Evolutionary conservation across 768 basidiomycete species (phyloP).

Genomic region (Xanthoconium purpureum): DNA sequence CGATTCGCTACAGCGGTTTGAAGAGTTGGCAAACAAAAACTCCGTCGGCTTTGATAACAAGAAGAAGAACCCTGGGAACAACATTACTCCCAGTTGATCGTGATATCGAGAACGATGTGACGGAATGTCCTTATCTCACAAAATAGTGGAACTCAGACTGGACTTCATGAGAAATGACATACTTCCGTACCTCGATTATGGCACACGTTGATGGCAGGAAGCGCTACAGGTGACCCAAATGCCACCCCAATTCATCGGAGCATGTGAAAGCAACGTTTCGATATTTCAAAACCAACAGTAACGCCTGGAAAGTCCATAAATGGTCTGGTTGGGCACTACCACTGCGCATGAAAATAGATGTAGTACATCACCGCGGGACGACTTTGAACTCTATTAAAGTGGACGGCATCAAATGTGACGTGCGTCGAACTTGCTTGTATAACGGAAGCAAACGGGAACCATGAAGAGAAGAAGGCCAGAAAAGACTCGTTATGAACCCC

Average conservation of each 20-base stretch:
- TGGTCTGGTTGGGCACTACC: background rate
- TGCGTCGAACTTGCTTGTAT: background rate
- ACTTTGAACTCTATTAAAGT: background rate
- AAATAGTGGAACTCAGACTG: too few relatives aligned
- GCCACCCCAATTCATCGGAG: background rate
- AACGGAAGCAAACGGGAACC: background rate
- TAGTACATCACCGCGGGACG: background rate
- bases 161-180: too few relatives aligned
- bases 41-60: too few relatives aligned
- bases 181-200: too few relatives aligned
- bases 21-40: too few relatives aligned
- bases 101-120: too few relatives aligned
- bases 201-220: too few relatives aligned
- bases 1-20: too few relatives aligned
- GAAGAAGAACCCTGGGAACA: too few relatives aligned
- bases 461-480: background rate
- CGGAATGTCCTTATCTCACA: too few relatives aligned
- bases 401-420: background rate
- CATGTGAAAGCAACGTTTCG: background rate
- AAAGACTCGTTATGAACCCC: background rate
- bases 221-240: background rate
- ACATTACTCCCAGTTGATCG: too few relatives aligned
- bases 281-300: background rate
- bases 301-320: background rate
- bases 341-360: background rate